These are phyloP conservation scores for Lasiosphaeria hispida DNA, from an alignment of 495 filamentous ascomycete genomes.

Conservation along the genomic window DNA sequence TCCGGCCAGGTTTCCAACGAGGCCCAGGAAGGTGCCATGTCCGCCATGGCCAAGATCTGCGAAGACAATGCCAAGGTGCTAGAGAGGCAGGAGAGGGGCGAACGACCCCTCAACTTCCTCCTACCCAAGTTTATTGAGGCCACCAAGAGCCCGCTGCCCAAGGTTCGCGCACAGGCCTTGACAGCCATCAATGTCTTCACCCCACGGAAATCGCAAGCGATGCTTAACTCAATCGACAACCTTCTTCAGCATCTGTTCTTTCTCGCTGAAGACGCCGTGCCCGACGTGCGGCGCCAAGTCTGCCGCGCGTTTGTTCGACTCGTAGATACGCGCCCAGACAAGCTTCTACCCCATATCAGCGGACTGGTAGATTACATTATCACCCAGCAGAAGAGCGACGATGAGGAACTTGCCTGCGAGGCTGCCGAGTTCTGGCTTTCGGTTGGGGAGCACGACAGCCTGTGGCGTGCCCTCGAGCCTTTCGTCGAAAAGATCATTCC, in stretches of 20 bases:
- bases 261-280: slow-evolving; percentile 68
- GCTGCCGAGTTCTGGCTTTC: slow-evolving; percentile 98
- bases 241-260: slow-evolving; percentile 80
- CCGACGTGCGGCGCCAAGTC: slow-evolving; percentile 83
- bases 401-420: slow-evolving; percentile 88
- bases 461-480: slow-evolving; percentile 70
- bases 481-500: slow-evolving; percentile 85
- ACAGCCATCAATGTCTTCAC: slow-evolving; percentile 89
- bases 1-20: slow-evolving; percentile 61
- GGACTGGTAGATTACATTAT: slow-evolving; percentile 93
- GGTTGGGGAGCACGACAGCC: slow-evolving; percentile 77
- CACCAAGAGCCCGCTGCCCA: slow-evolving; percentile 66
- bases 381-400: slow-evolving; percentile 81
- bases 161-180: slow-evolving; percentile 75
- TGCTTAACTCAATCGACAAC: slow-evolving; percentile 72
- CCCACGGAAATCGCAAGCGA: slow-evolving; percentile 70
- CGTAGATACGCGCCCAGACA: slow-evolving; percentile 85
- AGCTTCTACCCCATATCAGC: slow-evolving; percentile 81
- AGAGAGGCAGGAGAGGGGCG: slow-evolving; percentile 79
- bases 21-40: slow-evolving; percentile 91
- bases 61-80: slow-evolving; percentile 89
- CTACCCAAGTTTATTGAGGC: slow-evolving; percentile 90
- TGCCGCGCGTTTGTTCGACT: slow-evolving; percentile 91
- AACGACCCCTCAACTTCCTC: slow-evolving; percentile 82
- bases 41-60: slow-evolving; percentile 88